Conservation (phyloP, 345 rosid species). For the Rhizophora mangle region DNA sequence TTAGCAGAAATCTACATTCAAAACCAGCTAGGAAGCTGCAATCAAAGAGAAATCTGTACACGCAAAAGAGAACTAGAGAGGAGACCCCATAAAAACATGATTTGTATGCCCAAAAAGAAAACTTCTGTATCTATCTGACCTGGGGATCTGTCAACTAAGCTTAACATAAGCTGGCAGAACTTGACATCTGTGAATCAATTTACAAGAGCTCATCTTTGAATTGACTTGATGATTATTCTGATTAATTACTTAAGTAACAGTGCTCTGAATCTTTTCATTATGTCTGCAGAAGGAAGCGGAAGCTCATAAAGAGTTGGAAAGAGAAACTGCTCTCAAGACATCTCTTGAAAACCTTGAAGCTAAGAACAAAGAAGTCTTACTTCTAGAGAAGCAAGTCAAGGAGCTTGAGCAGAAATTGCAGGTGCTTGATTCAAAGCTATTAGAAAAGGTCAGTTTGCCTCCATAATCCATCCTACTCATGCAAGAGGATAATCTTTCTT, state of each 20-base stretch:
- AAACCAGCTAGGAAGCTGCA: too few relatives aligned
- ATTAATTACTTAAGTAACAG: background rate
- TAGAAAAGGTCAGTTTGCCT: conserved; percentile 51
- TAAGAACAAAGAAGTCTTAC: conserved; percentile 47
- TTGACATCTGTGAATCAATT: too few relatives aligned
- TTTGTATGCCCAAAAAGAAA: too few relatives aligned
- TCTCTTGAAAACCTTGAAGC: conserved; percentile 66
- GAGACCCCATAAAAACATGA: too few relatives aligned
- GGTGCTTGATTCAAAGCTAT: conserved; percentile 46
- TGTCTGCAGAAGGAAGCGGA: conserved; percentile 44
- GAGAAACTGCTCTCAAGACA: conserved; percentile 52
- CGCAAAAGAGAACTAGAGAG: too few relatives aligned
- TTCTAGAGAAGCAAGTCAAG: conserved; percentile 51
- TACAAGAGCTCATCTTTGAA: too few relatives aligned
- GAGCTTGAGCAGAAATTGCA: conserved; percentile 74
- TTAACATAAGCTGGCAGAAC: too few relatives aligned
- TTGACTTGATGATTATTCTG: too few relatives aligned
- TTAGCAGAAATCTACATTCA: too few relatives aligned
- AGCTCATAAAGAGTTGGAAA: conserved; percentile 49
- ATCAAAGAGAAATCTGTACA: too few relatives aligned
- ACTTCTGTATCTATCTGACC: too few relatives aligned
- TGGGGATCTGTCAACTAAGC: too few relatives aligned
- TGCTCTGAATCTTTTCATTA: background rate
- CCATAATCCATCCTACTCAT: background rate
- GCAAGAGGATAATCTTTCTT: background rate